phyloP scores from a whole-genome alignment of 345 rosid species.

The Lagerstroemia speciosa region DNA sequence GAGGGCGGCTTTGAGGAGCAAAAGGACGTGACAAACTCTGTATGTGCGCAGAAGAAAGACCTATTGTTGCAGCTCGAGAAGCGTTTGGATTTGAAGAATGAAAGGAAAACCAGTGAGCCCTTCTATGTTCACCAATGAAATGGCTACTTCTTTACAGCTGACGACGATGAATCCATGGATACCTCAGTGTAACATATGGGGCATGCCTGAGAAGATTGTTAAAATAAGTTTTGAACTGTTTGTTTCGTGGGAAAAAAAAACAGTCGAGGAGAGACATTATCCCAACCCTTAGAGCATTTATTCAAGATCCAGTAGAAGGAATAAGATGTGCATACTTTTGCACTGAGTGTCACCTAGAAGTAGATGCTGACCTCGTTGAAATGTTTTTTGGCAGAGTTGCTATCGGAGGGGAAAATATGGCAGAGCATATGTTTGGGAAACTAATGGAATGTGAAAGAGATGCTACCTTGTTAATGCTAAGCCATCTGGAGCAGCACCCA shows the following conservation, averaged over 20 bases:
- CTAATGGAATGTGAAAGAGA: background rate
- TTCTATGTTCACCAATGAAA: constrained; percentile 16
- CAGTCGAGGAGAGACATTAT: background rate
- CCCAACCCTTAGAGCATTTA: too few species aligned
- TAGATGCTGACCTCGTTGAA: too few species aligned
- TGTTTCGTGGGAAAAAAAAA: background rate
- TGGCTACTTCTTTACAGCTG: constrained; percentile 22
- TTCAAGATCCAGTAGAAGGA: too few species aligned
- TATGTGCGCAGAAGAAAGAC: background rate
- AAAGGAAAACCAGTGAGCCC: constrained; percentile 3
- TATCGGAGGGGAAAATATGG: too few species aligned
- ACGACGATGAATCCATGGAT: constrained; percentile 36
- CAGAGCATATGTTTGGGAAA: too few species aligned
- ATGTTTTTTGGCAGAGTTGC: too few species aligned
- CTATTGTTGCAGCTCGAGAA: constrained; percentile 5
- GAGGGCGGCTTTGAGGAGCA: background rate
- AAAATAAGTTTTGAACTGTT: background rate
- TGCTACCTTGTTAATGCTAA: constrained; percentile 82
- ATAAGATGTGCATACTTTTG: too few species aligned
- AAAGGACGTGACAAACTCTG: background rate
- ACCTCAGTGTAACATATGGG: constrained; percentile 95
- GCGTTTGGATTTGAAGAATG: constrained; percentile 8
- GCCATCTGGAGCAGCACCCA: constrained; percentile 82
- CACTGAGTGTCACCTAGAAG: too few species aligned
- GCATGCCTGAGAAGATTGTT: constrained; percentile 54